A percentile compares a stretch with the other conserved stretches of the same genome.
These are phyloP conservation scores for Erodium trifolium DNA, from an alignment of 441 rosid species.

Conservation along the genomic window DNA sequence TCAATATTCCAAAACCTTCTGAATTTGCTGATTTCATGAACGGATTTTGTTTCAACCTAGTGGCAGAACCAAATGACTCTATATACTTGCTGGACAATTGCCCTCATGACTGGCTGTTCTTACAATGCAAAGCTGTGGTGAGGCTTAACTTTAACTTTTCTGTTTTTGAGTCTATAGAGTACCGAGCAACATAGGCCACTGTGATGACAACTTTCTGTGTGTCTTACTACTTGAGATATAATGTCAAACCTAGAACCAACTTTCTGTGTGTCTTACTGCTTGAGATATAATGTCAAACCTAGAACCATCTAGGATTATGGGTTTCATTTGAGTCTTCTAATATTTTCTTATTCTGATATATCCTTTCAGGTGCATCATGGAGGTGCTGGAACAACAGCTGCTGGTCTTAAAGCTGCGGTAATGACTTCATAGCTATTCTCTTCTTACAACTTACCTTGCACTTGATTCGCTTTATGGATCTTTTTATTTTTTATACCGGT, in stretches of 20 bases:
- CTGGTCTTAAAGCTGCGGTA: conserved; percentile 96
- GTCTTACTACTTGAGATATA: no score
- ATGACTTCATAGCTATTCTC: conserved; percentile 13
- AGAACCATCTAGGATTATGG: neutral
- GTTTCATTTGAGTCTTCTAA: neutral
- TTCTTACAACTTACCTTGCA: conserved; percentile 13
- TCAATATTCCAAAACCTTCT: neutral
- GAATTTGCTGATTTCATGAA: neutral
- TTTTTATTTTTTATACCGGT: conserved; percentile 11
- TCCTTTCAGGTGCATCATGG: conserved; percentile 90
- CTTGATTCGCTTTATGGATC: conserved; percentile 3
- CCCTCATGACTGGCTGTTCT: conserved; percentile 29
- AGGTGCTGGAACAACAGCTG: conserved; percentile 98
- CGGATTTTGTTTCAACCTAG: conserved; percentile 14
- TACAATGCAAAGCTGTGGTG: conserved; percentile 32
- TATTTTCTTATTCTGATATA: neutral
- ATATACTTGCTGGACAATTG: conserved; percentile 25
- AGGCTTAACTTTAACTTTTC: conserved; percentile 3
- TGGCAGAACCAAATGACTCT: conserved; percentile 24
- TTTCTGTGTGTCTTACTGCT: neutral
- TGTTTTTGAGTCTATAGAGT: neutral
- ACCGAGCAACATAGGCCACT: neutral
- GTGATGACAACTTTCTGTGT: neutral
- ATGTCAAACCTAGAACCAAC: neutral
- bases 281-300: neutral